Conservation (phyloP, 1,284 basidiomycete genomes). For the Coniophora puteana region DNA sequence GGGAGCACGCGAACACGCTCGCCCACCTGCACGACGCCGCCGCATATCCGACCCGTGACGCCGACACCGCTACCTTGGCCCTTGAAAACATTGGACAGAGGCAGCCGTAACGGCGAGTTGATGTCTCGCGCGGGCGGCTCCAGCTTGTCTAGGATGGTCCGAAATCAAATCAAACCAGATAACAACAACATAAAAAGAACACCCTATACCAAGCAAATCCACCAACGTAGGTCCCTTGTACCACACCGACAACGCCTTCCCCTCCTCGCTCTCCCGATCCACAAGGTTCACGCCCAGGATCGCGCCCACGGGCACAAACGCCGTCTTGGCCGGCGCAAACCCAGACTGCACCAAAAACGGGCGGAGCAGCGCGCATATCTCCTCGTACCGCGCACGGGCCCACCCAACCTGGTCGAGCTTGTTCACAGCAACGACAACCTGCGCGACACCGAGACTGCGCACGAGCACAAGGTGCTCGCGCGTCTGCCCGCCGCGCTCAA, state of each 20-base stretch:
- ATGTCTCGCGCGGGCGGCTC: conserved; percentile 82
- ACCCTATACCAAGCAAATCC: conserved; percentile 69
- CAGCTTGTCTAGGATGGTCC: conserved; percentile 80
- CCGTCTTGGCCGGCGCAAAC: conserved; percentile 75
- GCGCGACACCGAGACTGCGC: conserved; percentile 90
- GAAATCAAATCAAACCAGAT: conserved; percentile 2
- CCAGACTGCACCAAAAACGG: conserved; percentile 88
- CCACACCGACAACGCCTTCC: conserved; percentile 62
- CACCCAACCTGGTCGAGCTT: conserved; percentile 92
- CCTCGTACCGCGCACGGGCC: conserved; percentile 79
- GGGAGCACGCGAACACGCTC: conserved; percentile 86
- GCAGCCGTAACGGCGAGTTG: conserved; percentile 77
- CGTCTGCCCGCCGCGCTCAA: conserved; percentile 94
- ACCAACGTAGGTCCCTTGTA: conserved; percentile 86
- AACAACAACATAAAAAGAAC: not conserved
- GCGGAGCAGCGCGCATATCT: conserved; percentile 72
- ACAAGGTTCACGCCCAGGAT: conserved; percentile 89
- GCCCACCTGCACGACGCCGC: conserved; percentile 90
- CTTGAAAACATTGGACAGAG: conserved; percentile 95
- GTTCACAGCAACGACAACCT: conserved; percentile 92
- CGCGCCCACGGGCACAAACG: conserved; percentile 88
- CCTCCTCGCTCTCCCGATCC: conserved; percentile 43
- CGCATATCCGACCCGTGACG: conserved; percentile 84
- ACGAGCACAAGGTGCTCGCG: conserved; percentile 93
- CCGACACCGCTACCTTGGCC: conserved; percentile 80